Percentiles rank a stretch among this genome's conserved stretches.
Conservation (phyloP, 2,329 filamentous ascomycete genomes). For the Shiraia sp. region DNA sequence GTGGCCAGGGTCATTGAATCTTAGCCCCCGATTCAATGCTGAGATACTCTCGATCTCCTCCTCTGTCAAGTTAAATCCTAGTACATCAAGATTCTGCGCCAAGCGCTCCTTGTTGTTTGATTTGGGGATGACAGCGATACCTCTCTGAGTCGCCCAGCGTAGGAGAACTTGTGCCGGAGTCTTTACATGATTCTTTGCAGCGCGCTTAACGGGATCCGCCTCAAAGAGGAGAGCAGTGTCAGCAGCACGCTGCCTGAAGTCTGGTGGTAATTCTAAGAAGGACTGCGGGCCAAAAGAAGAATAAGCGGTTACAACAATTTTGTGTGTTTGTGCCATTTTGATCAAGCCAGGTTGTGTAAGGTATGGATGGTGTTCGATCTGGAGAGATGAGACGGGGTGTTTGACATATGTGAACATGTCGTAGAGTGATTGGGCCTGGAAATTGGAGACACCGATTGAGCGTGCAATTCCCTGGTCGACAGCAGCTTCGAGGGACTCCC, state of each 20-base stretch:
- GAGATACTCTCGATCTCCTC: constrained; percentile 28
- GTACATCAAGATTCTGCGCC: constrained; percentile 37
- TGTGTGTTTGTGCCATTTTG: constrained; percentile 19
- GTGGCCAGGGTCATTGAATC: constrained; percentile 39
- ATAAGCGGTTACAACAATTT: constrained; percentile 24
- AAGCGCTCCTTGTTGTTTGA: constrained; percentile 26
- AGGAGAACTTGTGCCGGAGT: constrained; percentile 78
- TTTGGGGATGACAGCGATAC: constrained; percentile 28
- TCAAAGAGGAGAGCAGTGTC: constrained; percentile 70
- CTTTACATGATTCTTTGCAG: constrained; percentile 72
- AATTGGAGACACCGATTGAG: too few species aligned
- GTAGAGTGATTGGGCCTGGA: too few species aligned
- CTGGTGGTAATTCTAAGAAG: constrained; percentile 71
- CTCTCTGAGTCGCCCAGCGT: constrained; percentile 72
- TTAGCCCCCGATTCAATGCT: constrained; percentile 39
- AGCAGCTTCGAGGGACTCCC: too few species aligned
- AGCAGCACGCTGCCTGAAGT: constrained; percentile 67
- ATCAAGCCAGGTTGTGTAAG: constrained; percentile 19
- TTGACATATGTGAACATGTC: too few species aligned
- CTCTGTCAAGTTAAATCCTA: constrained; percentile 24
- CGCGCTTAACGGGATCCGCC: constrained; percentile 64
- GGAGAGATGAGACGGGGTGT: too few species aligned
- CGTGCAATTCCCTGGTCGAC: too few species aligned
- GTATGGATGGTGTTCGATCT: too few species aligned
- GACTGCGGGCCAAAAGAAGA: constrained; percentile 52